Evolutionary conservation across 2,329 filamentous ascomycete genomes (phyloP).

Genomic region (Xylariaceae sp.): DNA sequence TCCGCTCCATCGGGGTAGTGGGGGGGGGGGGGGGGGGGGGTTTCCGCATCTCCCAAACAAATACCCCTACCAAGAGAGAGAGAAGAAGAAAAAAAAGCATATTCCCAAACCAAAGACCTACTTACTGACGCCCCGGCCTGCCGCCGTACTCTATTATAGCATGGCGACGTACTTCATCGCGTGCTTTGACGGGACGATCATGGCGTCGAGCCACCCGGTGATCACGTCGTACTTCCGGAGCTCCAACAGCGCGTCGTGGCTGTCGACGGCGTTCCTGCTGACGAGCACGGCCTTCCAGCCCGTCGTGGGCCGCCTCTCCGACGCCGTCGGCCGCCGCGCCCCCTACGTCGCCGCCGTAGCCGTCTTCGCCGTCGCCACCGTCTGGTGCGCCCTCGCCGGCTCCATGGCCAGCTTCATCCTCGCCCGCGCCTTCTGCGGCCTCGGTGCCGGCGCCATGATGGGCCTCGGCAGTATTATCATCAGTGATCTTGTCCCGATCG

Average conservation of each 20-base stretch:
- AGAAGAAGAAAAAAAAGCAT: too few relatives aligned
- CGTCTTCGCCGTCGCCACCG: slow-evolving; percentile 66
- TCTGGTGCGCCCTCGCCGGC: slow-evolving; percentile 69
- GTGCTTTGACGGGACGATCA: slow-evolving; percentile 77
- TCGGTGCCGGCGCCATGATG: slow-evolving; percentile 73
- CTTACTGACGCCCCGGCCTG: too few relatives aligned
- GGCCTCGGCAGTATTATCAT: slow-evolving; percentile 71
- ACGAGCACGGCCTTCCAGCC: slow-evolving; percentile 78
- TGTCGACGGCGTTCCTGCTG: slow-evolving; percentile 77
- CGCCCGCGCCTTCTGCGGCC: slow-evolving; percentile 70
- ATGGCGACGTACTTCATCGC: slow-evolving; percentile 60
- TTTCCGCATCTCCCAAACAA: too few relatives aligned
- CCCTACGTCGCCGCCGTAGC: slow-evolving; percentile 66
- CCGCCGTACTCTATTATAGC: too few relatives aligned
- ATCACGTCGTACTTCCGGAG: slow-evolving; percentile 80
- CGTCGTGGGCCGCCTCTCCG: slow-evolving; percentile 72
- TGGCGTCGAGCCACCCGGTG: slow-evolving; percentile 79
- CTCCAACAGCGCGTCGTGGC: slow-evolving; percentile 80
- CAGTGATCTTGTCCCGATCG: slow-evolving; percentile 74
- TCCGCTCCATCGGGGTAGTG: too few relatives aligned
- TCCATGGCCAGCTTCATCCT: slow-evolving; percentile 72
- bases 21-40: too few relatives aligned
- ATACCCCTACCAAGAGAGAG: too few relatives aligned
- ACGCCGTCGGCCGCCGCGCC: slow-evolving; percentile 70
- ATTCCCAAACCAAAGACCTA: too few relatives aligned